Evolutionary conservation across 1,139 yeast genomes (phyloP).

Genomic region (Diutina rugosa): DNA sequence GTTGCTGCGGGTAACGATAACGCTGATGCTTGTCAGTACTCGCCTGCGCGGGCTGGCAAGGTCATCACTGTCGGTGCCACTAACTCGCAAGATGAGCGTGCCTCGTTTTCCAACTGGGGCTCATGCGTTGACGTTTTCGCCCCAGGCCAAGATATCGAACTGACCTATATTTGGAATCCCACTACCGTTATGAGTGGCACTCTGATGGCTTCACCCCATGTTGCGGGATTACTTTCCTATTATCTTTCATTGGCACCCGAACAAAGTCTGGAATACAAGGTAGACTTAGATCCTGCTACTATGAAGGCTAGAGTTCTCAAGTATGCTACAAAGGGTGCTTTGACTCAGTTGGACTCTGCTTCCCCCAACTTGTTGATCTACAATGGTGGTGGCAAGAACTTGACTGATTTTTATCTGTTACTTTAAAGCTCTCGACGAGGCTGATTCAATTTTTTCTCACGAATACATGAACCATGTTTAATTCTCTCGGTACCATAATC

Average conservation of each 20-base stretch:
- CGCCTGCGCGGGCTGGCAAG: constrained; percentile 31
- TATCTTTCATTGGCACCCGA: constrained; percentile 29
- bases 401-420: not conserved
- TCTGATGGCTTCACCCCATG: constrained; percentile 33
- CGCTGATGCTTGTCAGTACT: constrained; percentile 27
- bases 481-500: no score
- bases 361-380: constrained; percentile 14
- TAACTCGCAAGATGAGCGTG: constrained; percentile 22
- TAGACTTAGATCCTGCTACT: constrained; percentile 14
- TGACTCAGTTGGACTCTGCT: constrained; percentile 12
- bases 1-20: constrained; percentile 36
- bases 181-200: constrained; percentile 27
- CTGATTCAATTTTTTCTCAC: not conserved
- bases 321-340: constrained; percentile 20
- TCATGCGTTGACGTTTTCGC: constrained; percentile 32
- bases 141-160: constrained; percentile 29
- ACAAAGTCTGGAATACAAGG: constrained; percentile 19
- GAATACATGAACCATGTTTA: not conserved
- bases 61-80: constrained; percentile 34
- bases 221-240: constrained; percentile 28
- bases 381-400: constrained; percentile 13
- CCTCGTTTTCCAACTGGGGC: constrained; percentile 32
- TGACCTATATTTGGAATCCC: constrained; percentile 26
- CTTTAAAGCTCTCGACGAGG: not conserved
- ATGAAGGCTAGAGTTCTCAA: constrained; percentile 24